phyloP scores from a whole-genome alignment of 73 alveolate genomes.

The Durusdinium trenchii region DNA sequence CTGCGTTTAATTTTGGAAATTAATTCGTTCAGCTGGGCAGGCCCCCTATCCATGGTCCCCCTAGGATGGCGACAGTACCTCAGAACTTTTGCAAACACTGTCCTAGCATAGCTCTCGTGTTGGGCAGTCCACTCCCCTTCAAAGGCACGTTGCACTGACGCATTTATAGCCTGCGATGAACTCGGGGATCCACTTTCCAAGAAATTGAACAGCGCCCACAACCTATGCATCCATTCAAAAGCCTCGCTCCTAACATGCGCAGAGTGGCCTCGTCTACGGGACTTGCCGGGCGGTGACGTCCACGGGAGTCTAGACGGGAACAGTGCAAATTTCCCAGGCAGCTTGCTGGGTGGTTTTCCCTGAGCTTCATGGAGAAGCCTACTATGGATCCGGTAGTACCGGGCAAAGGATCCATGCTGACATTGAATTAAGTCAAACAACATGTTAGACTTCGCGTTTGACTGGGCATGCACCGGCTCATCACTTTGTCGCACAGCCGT shows the following conservation, averaged over 20 bases:
- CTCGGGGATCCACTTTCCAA: conserved; percentile 23
- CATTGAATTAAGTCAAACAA: too few relatives aligned
- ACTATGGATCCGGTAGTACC: too few relatives aligned
- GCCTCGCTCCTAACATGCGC: background rate
- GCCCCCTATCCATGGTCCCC: conserved; percentile 27
- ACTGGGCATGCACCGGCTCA: too few relatives aligned
- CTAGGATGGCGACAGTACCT: conserved; percentile 11
- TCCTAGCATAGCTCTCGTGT: conserved; percentile 18
- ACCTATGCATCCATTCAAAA: background rate
- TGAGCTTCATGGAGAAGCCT: background rate
- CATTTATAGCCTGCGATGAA: background rate
- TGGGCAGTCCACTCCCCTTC: background rate
- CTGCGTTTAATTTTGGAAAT: background rate
- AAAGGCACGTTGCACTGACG: background rate
- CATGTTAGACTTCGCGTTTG: too few relatives aligned
- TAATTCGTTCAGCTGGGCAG: background rate
- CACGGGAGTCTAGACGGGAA: background rate
- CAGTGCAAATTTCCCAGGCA: background rate
- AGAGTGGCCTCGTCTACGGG: background rate
- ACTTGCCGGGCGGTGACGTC: background rate
- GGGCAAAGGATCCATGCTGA: too few relatives aligned
- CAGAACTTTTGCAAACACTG: background rate
- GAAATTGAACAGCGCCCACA: conserved; percentile 19
- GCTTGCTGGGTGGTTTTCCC: background rate
- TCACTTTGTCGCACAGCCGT: too few relatives aligned